Evolutionary conservation across 179 eudicot species (phyloP).

Genomic region (Patellifolia procumbens): DNA sequence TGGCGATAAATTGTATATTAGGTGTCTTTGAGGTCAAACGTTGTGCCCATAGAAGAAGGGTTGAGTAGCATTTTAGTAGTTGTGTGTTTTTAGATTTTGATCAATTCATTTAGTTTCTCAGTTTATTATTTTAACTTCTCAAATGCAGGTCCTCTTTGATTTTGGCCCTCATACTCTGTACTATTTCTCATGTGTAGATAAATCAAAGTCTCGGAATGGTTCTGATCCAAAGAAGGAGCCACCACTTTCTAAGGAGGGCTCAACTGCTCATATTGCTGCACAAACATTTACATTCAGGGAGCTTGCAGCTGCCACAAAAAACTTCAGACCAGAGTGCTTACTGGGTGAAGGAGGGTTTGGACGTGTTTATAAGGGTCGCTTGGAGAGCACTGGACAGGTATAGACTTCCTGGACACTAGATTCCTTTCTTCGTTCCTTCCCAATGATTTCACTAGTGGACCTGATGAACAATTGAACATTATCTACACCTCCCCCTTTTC

Average conservation of each 20-base stretch:
- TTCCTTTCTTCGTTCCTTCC: neutral
- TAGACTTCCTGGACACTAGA: neutral
- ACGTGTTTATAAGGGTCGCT: conserved; percentile 77
- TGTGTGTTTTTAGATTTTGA: neutral
- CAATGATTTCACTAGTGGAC: neutral
- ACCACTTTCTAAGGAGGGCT: conserved; percentile 58
- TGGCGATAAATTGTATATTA: neutral
- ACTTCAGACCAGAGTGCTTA: conserved; percentile 73
- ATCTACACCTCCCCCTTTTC: neutral
- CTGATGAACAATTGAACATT: neutral
- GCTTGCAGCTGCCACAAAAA: conserved; percentile 83
- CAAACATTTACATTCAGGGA: conserved; percentile 88
- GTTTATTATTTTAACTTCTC: neutral
- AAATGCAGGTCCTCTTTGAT: conserved; percentile 6
- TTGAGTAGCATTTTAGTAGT: neutral
- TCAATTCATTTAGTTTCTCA: neutral
- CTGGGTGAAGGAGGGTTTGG: conserved; percentile 97
- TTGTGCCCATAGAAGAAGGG: neutral
- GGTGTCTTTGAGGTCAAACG: neutral
- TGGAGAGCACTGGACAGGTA: conserved; percentile 90
- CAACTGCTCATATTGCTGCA: conserved; percentile 81
- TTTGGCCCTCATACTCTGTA: conserved; percentile 5
- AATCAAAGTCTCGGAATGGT: conserved; percentile 61
- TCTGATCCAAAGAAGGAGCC: conserved; percentile 68
- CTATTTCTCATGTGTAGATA: conserved; percentile 49